phyloP scores from a whole-genome alignment of 1,139 yeast genomes.

The Suhomyces taliae region DNA sequence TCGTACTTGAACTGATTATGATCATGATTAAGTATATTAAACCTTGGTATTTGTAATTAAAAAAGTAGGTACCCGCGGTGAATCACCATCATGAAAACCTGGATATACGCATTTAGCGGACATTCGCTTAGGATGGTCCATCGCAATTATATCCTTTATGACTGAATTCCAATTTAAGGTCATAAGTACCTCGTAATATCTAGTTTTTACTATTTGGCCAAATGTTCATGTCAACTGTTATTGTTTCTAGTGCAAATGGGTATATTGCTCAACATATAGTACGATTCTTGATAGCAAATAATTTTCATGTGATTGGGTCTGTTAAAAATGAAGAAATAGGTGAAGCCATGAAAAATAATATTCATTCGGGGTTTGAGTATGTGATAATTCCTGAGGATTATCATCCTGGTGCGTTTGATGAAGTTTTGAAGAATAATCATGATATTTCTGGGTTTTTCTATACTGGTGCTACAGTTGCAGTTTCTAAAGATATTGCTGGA shows the following conservation, averaged over 20 bases:
- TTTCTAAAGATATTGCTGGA: conserved; percentile 4
- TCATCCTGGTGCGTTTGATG: conserved; percentile 30
- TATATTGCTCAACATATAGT: conserved; percentile 35
- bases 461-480: conserved; percentile 14
- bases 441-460: conserved; percentile 22
- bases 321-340: conserved; percentile 37
- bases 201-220: too few relatives aligned
- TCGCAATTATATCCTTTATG: too few relatives aligned
- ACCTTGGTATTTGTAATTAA: too few relatives aligned
- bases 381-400: conserved; percentile 30
- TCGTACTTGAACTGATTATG: too few relatives aligned
- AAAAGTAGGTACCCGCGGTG: too few relatives aligned
- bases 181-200: too few relatives aligned
- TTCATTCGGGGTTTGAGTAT: conserved; percentile 23
- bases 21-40: too few relatives aligned
- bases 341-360: conserved; percentile 22
- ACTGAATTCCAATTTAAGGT: too few relatives aligned
- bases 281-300: conserved; percentile 21
- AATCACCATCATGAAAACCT: too few relatives aligned
- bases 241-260: conserved; percentile 44
- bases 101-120: too few relatives aligned
- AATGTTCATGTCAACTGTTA: conserved; percentile 17
- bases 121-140: too few relatives aligned
- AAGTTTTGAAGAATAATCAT: conserved; percentile 27
- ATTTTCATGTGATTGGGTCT: conserved; percentile 36